Percentiles rank a stretch among this genome's conserved stretches.
These are phyloP conservation scores for Thielaviopsis populi DNA, from an alignment of 2,329 filamentous ascomycete genomes.

Conservation along the genomic window DNA sequence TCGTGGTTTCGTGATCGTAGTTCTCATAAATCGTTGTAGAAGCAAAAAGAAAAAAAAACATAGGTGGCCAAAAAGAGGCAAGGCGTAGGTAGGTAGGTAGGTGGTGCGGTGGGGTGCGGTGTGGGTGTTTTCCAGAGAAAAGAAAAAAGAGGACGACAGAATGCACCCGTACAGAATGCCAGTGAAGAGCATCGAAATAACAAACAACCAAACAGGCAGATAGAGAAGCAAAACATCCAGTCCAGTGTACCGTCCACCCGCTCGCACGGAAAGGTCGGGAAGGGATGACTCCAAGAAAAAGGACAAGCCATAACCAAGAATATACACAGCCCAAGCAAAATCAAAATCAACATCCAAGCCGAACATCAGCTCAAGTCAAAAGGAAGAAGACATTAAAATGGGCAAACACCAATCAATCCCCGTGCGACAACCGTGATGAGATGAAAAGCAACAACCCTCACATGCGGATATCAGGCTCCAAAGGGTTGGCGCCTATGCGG, in stretches of 20 bases:
- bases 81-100: background rate
- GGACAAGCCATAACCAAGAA: background rate
- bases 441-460: background rate
- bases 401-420: background rate
- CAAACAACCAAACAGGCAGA: background rate
- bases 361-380: background rate
- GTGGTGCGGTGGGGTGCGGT: no score
- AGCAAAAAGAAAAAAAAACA: slow-evolving; percentile 4
- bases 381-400: background rate
- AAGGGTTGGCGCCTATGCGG: background rate
- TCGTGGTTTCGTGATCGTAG: slow-evolving; percentile 10
- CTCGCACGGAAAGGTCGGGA: background rate
- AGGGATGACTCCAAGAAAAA: background rate
- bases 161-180: background rate
- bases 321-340: background rate
- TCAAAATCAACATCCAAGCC: background rate
- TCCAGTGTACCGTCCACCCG: background rate
- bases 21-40: slow-evolving; percentile 11
- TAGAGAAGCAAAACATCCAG: background rate
- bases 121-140: background rate
- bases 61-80: no score
- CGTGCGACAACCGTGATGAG: background rate
- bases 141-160: background rate
- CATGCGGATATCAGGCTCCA: slow-evolving; percentile 13
- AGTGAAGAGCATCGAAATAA: background rate